Conservation (phyloP, 1,284 basidiomycete genomes). For the Heterobasidion occidentale region DNA sequence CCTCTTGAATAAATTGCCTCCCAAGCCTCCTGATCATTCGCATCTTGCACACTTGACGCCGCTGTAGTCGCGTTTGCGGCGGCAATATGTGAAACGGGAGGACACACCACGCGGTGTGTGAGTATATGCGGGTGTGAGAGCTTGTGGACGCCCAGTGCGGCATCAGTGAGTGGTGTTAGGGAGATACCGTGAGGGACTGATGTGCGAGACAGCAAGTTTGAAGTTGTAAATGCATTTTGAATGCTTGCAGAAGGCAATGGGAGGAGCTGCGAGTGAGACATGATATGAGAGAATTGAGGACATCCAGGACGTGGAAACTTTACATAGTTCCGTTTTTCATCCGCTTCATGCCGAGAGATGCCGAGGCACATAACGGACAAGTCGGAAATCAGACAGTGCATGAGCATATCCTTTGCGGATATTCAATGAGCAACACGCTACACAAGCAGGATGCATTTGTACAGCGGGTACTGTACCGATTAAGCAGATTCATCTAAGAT, state of each 20-base stretch:
- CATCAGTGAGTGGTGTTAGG: constrained; percentile 24
- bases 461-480: too few species aligned
- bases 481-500: too few species aligned
- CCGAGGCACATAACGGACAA: too few species aligned
- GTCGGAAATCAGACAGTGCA: too few species aligned
- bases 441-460: too few species aligned
- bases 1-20: constrained; percentile 53
- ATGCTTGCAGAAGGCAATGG: not conserved
- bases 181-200: not conserved
- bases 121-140: constrained; percentile 25
- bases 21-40: constrained; percentile 38
- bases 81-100: constrained; percentile 15
- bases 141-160: constrained; percentile 39
- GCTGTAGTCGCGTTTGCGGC: not conserved
- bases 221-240: not conserved
- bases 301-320: too few species aligned
- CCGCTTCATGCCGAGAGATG: too few species aligned
- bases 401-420: too few species aligned
- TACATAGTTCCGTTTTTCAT: too few species aligned
- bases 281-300: not conserved
- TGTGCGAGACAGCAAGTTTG: not conserved
- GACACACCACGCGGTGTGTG: constrained; percentile 31
- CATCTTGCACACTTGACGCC: constrained; percentile 6
- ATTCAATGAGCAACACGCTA: too few species aligned
- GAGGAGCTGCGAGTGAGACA: not conserved